phyloP scores from a whole-genome alignment of 176 grass and related monocot genomes.

The Raddia guianensis region DNA sequence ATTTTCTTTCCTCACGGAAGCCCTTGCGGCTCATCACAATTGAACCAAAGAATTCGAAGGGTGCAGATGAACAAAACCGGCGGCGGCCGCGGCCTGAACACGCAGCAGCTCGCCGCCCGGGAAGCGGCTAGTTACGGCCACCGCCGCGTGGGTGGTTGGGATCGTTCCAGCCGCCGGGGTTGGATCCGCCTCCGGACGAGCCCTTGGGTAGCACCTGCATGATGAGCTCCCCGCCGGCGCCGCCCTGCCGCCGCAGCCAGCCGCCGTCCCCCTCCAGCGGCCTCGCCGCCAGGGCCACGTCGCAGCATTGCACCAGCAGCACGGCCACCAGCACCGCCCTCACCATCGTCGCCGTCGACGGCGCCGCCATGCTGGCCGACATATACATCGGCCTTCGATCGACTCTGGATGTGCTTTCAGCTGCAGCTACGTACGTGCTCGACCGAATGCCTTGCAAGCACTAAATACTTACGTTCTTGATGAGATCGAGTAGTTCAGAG shows the following conservation, averaged over 20 bases:
- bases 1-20: no score
- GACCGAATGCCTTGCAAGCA: no score
- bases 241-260: background rate
- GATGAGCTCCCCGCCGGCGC: background rate
- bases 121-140: background rate
- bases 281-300: background rate
- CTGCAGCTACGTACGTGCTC: no score
- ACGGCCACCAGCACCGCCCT: conserved; percentile 7
- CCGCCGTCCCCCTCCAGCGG: background rate
- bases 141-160: background rate
- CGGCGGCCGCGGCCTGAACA: background rate
- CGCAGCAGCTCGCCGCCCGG: background rate
- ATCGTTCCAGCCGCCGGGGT: background rate
- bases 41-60: no score
- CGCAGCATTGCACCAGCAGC: conserved; percentile 25
- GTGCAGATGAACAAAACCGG: background rate
- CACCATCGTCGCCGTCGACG: background rate
- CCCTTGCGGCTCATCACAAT: no score
- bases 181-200: background rate
- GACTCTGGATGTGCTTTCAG: no score
- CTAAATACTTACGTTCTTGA: no score
- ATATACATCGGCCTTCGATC: no score
- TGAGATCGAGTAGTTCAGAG: no score
- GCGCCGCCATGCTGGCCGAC: no score
- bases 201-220: conserved; percentile 1